phyloP scores from a whole-genome alignment of 108 stramenopile species.

The Nitzschia palea region DNA sequence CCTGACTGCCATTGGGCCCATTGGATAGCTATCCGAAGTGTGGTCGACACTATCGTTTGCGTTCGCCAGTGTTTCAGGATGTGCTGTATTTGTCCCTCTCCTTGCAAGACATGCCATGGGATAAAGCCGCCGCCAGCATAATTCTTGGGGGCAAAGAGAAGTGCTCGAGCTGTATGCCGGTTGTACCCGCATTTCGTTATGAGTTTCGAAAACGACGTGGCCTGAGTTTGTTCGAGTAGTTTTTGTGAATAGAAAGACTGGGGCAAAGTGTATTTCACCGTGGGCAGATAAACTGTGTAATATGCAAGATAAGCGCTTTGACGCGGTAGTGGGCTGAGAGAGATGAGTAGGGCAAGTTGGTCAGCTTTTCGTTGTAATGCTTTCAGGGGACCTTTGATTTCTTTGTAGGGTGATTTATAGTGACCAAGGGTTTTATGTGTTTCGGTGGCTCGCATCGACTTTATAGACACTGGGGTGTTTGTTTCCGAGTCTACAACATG shows the following conservation, averaged over 20 bases:
- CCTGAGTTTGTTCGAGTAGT: neutral
- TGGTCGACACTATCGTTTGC: neutral
- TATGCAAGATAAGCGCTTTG: neutral
- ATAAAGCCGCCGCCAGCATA: neutral
- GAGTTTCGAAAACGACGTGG: neutral
- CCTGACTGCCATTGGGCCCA: neutral
- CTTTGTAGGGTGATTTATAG: neutral
- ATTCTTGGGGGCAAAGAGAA: neutral
- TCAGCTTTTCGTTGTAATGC: neutral
- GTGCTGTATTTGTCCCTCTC: neutral
- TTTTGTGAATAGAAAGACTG: neutral
- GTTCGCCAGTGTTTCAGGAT: constrained; percentile 2
- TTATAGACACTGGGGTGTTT: neutral
- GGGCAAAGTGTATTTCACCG: neutral
- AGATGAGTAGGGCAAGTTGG: neutral
- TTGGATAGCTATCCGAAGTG: neutral
- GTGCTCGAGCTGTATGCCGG: neutral
- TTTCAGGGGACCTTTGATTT: neutral
- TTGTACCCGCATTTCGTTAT: neutral
- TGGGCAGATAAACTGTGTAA: neutral
- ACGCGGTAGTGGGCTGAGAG: neutral
- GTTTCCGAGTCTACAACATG: neutral
- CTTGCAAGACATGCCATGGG: neutral
- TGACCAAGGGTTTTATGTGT: neutral
- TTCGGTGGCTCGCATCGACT: neutral